Conservation (phyloP, 2,329 filamentous ascomycete genomes). For the Xylaria arbuscula region DNA sequence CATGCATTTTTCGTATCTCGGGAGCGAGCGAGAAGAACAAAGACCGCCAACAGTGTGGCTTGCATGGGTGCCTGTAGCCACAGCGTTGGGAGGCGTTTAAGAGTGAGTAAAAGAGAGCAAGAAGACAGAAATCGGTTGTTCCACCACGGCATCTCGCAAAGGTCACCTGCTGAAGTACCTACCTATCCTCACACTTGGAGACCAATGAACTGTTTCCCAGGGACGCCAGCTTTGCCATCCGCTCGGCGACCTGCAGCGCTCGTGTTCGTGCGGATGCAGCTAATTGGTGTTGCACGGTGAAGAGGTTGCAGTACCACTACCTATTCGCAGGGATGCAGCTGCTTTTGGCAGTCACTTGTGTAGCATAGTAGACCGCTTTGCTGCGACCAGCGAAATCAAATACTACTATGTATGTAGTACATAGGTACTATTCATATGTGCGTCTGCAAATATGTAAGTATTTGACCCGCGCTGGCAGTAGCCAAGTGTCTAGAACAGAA, state of each 20-base stretch:
- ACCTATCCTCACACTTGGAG: conserved; percentile 22
- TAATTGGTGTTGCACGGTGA: conserved; percentile 34
- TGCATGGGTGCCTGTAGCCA: conserved; percentile 17
- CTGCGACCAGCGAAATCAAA: conserved; percentile 24
- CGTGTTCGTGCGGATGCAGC: conserved; percentile 39
- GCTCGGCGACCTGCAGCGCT: conserved; percentile 44
- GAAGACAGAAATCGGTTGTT: conserved; percentile 4
- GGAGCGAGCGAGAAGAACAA: conserved; percentile 9
- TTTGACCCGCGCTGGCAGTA: conserved; percentile 25
- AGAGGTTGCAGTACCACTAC: conserved; percentile 18
- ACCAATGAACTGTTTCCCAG: conserved; percentile 38
- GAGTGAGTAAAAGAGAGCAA: background rate
- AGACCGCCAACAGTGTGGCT: conserved; percentile 22
- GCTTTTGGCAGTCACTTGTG: conserved; percentile 22
- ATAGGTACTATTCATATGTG: background rate
- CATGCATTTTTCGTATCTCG: conserved; percentile 21
- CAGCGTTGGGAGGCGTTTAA: background rate
- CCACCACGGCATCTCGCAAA: conserved; percentile 19
- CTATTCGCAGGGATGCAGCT: conserved; percentile 26
- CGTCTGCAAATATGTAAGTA: background rate
- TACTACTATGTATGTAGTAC: background rate
- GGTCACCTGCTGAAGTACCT: conserved; percentile 15
- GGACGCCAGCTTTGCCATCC: conserved; percentile 32
- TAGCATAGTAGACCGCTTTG: conserved; percentile 25
- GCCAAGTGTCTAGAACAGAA: conserved; percentile 39